phyloP scores from a whole-genome alignment of 768 basidiomycete species.

The Trametes coccinea region DNA sequence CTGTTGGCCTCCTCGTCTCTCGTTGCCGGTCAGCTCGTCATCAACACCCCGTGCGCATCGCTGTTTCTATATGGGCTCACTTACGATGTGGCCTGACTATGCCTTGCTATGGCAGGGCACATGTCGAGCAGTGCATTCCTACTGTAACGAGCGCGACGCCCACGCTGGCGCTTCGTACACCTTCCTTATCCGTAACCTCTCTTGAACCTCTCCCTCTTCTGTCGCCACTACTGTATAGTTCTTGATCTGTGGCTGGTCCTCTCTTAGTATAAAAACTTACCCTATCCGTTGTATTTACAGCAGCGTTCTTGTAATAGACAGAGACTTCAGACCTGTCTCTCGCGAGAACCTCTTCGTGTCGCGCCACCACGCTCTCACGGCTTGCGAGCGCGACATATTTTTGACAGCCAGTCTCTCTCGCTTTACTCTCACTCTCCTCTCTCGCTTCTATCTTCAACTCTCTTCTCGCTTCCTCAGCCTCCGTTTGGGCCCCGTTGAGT shows the following conservation, averaged over 20 bases:
- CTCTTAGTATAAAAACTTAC: too few relatives aligned
- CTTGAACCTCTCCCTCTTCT: too few relatives aligned
- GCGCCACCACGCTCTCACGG: too few relatives aligned
- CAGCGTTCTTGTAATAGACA: too few relatives aligned
- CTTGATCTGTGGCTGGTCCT: too few relatives aligned
- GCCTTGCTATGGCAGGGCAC: not conserved
- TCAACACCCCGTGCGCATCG: not conserved
- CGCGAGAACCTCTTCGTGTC: not conserved
- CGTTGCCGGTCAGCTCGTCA: not conserved
- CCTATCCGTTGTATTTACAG: too few relatives aligned
- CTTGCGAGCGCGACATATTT: slow-evolving; percentile 2
- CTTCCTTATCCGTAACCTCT: too few relatives aligned
- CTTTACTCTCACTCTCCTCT: too few relatives aligned
- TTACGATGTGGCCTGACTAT: not conserved
- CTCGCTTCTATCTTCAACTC: not conserved
- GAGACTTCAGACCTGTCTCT: too few relatives aligned
- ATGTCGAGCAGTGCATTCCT: not conserved
- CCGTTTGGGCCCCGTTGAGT: slow-evolving; percentile 18
- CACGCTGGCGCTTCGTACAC: too few relatives aligned
- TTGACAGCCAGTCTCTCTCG: not conserved
- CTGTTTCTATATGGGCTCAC: not conserved
- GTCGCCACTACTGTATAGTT: too few relatives aligned
- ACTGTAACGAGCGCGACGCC: not conserved
- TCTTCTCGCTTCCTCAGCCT: not conserved
- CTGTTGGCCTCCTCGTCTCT: not conserved